Evolutionary conservation across 2,329 filamentous ascomycete species (phyloP).

Genomic region (Venturia effusa): DNA sequence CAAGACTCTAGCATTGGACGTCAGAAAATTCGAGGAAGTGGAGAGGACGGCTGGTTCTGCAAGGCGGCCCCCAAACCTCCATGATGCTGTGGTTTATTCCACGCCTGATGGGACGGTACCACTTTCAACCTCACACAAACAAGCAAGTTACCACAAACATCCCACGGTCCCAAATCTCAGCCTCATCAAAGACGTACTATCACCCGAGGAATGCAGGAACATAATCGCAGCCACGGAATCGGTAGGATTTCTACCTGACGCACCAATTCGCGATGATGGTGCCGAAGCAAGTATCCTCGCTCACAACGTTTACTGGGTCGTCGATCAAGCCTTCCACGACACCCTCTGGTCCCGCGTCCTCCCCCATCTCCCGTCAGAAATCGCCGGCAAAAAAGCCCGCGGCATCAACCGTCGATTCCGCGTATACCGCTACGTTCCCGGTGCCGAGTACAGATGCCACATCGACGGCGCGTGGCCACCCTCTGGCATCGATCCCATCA

Average conservation of each 20-base stretch:
- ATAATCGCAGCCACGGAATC: slow-evolving; percentile 58
- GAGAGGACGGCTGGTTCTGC: slow-evolving; percentile 49
- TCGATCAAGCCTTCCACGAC: slow-evolving; percentile 52
- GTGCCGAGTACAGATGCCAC: slow-evolving; percentile 60
- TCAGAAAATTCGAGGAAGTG: slow-evolving; percentile 44
- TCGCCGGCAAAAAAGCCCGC: slow-evolving; percentile 47
- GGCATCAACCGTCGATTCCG: slow-evolving; percentile 61
- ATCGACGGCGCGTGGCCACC: slow-evolving; percentile 67
- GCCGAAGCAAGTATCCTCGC: slow-evolving; percentile 53
- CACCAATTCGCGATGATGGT: slow-evolving; percentile 54
- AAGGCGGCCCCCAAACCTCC: slow-evolving; percentile 57
- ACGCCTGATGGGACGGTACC: slow-evolving; percentile 46
- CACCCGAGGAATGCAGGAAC: slow-evolving; percentile 49
- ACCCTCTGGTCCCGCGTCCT: slow-evolving; percentile 51
- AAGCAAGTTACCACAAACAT: slow-evolving; percentile 47
- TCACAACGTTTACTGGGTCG: slow-evolving; percentile 66
- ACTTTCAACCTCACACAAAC: slow-evolving; percentile 31
- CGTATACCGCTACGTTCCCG: slow-evolving; percentile 62
- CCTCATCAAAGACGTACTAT: slow-evolving; percentile 50
- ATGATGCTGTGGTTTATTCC: slow-evolving; percentile 55
- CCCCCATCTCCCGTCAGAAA: slow-evolving; percentile 43
- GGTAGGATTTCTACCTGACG: slow-evolving; percentile 56
- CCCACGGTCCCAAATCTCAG: slow-evolving; percentile 52
- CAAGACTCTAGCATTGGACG: slow-evolving; percentile 24
- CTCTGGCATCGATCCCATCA: slow-evolving; percentile 47